These are phyloP conservation scores for Apiospora arundinis DNA, from an alignment of 2,329 filamentous ascomycete genomes.

Conservation along the genomic window DNA sequence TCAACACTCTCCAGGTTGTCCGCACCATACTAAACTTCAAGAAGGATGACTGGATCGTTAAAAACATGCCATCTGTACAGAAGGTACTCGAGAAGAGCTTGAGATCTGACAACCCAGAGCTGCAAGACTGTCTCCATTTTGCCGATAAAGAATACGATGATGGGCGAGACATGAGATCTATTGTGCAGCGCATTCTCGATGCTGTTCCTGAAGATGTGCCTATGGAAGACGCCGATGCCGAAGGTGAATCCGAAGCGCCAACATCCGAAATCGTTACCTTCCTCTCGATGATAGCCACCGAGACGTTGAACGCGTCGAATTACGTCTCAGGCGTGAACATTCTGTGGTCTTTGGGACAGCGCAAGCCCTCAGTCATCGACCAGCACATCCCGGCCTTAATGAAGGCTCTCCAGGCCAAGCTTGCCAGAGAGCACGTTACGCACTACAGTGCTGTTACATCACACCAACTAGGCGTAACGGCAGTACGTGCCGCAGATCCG, in stretches of 20 bases:
- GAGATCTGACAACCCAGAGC: conserved; percentile 86
- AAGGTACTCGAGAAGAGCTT: conserved; percentile 90
- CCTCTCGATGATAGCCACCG: conserved; percentile 84
- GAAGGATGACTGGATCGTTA: conserved; percentile 87
- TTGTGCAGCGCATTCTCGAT: conserved; percentile 82
- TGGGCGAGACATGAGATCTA: conserved; percentile 73
- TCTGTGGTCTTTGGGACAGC: conserved; percentile 87
- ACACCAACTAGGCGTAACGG: conserved; percentile 50
- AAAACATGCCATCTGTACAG: conserved; percentile 78
- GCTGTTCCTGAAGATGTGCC: conserved; percentile 81
- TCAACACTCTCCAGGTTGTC: conserved; percentile 93
- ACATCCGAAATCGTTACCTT: conserved; percentile 88
- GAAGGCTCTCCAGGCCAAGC: conserved; percentile 90
- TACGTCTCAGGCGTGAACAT: conserved; percentile 92
- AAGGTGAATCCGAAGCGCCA: conserved; percentile 80
- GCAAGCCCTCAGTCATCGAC: conserved; percentile 87
- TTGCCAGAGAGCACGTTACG: conserved; percentile 91
- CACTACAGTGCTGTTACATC: conserved; percentile 68
- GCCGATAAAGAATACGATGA: conserved; percentile 74
- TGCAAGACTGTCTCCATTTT: conserved; percentile 90
- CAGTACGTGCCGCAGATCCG: conserved; percentile 58
- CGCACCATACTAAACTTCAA: conserved; percentile 89
- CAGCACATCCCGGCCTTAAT: conserved; percentile 86
- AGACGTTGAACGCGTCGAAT: conserved; percentile 80
- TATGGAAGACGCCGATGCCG: conserved; percentile 80